Percentiles rank a stretch among this genome's conserved stretches.
phyloP scores from a whole-genome alignment of 495 filamentous ascomycete genomes.

The Annulohypoxylon nitens region DNA sequence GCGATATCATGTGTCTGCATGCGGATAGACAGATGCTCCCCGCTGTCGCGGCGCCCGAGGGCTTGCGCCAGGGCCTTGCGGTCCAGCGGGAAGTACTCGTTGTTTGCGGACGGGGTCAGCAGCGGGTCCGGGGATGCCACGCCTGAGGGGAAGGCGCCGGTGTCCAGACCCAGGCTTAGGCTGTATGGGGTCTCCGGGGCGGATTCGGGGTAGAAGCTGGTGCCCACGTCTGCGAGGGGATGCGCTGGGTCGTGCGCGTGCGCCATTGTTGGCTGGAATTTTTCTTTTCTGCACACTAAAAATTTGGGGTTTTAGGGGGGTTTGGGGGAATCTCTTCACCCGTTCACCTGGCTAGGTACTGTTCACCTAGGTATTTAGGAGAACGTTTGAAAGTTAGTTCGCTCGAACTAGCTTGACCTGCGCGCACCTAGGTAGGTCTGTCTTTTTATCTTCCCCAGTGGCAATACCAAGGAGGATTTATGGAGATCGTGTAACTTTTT shows the following conservation, averaged over 20 bases:
- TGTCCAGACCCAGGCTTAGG: conserved; percentile 17
- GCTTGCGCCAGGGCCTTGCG: conserved; percentile 28
- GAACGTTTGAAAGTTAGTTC: background rate
- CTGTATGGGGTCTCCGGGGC: conserved; percentile 34
- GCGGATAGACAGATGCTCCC: conserved; percentile 9
- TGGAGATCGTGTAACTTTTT: background rate
- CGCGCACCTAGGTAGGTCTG: background rate
- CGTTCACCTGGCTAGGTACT: background rate
- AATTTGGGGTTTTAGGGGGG: background rate
- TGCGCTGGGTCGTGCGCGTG: conserved; percentile 23
- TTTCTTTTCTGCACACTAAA: background rate
- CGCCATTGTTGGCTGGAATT: conserved; percentile 25
- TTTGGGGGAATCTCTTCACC: background rate
- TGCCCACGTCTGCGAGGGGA: conserved; percentile 19
- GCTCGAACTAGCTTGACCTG: background rate
- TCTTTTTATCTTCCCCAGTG: background rate
- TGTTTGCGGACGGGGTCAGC: conserved; percentile 22
- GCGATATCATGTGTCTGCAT: conserved; percentile 39
- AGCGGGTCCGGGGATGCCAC: conserved; percentile 40
- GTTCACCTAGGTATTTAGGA: background rate
- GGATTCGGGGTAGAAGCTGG: conserved; percentile 15
- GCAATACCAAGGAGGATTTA: conserved; percentile 5
- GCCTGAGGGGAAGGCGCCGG: conserved; percentile 37
- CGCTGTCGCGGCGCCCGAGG: conserved; percentile 18
- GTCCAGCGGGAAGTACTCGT: conserved; percentile 33